Base-by-base conservation (phyloP, 805 yeast species). In the Ogataea henricii region DNA sequence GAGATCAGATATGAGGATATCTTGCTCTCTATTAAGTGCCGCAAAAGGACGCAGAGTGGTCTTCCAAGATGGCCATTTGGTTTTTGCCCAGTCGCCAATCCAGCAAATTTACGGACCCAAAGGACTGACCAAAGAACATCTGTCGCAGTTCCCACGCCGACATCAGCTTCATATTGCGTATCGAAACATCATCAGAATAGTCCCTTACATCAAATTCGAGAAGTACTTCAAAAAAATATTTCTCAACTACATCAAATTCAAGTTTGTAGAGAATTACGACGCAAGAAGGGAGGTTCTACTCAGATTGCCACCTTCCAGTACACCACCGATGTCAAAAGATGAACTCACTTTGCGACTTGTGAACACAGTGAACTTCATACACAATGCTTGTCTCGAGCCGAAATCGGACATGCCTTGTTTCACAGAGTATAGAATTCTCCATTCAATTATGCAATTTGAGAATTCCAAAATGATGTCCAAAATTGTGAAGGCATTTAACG, bases 361-460 rank as follows among this genome's bases (percentile, higher is more conserved):
- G 2, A 60, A 62, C 30, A 55, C 66, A 1, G 38, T 64, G 10
- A 58, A 59, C 36, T 63, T 64, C 42, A 37, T 61, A 6, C 54
- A 57, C 29, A 64, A 64, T 46, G 56, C 64, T 2, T 52, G 61
- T 32, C 42, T 52, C n/a, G 42, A 47, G 40, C 41, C 43, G 25
- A 36, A 17, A 14, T 12, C 9, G 16, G 38, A 30, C 16, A 33
- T 29, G 8, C 29, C 46, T 7, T 13, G 21, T 9, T 17, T 18
- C 13, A 18, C 35, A 8, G 65, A 60, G 27, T 51, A 23, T 18
- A 48, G 46, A 26, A 47, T 62, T 2, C 17, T 60, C 3, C 43
- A 48, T 13, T 43, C 59, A 9, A 51, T 63, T 1, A 12, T 62
- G 27, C 56, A 59, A 16, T 59, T 43, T 45, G 65, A 61, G 46